Conservation (phyloP, 352 stramenopile species). For the Phytophthora capsici region DNA sequence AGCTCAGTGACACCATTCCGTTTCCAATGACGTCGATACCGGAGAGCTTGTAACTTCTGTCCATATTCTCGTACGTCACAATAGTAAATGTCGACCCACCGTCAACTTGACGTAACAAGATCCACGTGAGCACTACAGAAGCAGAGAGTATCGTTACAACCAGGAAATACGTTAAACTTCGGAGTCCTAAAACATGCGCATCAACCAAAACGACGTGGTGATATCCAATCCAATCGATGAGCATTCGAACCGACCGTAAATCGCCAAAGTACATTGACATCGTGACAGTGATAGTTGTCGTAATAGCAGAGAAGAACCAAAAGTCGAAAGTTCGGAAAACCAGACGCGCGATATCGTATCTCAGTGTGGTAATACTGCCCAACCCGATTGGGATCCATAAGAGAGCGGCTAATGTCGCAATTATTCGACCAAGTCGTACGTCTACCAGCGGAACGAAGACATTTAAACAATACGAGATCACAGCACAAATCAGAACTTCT, state of each 20-base stretch:
- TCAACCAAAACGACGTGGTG: slow-evolving; percentile 43
- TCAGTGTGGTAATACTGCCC: slow-evolving; percentile 35
- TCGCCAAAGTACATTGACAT: slow-evolving; percentile 37
- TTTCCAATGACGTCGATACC: slow-evolving; percentile 37
- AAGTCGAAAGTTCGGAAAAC: slow-evolving; percentile 48
- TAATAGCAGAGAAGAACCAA: slow-evolving; percentile 47
- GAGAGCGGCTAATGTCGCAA: slow-evolving; percentile 24
- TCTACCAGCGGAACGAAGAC: slow-evolving; percentile 29
- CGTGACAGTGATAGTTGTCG: slow-evolving; percentile 30
- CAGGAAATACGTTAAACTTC: slow-evolving; percentile 15
- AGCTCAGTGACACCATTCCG: slow-evolving; percentile 28
- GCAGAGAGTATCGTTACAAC: slow-evolving; percentile 15
- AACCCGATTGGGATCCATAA: slow-evolving; percentile 36
- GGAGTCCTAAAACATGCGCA: slow-evolving; percentile 35
- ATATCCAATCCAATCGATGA: slow-evolving; percentile 42
- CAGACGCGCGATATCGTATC: slow-evolving; percentile 46
- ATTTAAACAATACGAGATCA: slow-evolving; percentile 29
- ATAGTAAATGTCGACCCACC: slow-evolving; percentile 16
- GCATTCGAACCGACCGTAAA: slow-evolving; percentile 25
- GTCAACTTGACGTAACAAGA: slow-evolving; percentile 31
- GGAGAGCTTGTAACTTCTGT: slow-evolving; percentile 20
- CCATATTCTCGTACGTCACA: slow-evolving; percentile 25
- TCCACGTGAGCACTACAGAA: slow-evolving; percentile 10
- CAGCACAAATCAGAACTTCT: slow-evolving; percentile 22
- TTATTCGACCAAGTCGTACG: slow-evolving; percentile 7